Evolutionary conservation across 2,329 filamentous ascomycete species (phyloP).

Genomic region (Clonostachys sp.): DNA sequence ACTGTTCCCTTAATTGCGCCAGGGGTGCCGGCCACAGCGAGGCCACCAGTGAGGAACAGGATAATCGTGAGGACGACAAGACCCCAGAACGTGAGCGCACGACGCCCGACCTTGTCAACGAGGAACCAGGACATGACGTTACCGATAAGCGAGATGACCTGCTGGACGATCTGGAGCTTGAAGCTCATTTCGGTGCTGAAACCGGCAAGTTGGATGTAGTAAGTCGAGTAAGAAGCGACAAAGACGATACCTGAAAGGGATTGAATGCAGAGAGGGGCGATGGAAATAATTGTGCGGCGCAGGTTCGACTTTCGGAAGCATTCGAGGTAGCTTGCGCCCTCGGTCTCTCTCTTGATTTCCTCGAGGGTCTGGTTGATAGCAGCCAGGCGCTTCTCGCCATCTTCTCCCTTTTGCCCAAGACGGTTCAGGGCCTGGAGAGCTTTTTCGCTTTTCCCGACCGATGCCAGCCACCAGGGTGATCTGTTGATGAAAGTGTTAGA

Average conservation of each 20-base stretch:
- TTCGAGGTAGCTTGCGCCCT: slow-evolving; percentile 34
- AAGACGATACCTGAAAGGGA: slow-evolving; percentile 29
- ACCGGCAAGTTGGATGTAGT: slow-evolving; percentile 30
- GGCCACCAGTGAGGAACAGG: slow-evolving; percentile 30
- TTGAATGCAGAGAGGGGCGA: slow-evolving; percentile 35
- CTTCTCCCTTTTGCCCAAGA: slow-evolving; percentile 17
- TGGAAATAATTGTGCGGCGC: slow-evolving; percentile 38
- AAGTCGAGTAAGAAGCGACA: slow-evolving; percentile 30
- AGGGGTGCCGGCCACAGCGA: slow-evolving; percentile 26
- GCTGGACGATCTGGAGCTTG: slow-evolving; percentile 30
- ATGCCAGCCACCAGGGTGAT: slow-evolving; percentile 31
- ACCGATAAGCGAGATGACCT: slow-evolving; percentile 32
- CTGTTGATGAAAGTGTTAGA: background rate
- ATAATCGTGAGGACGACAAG: slow-evolving; percentile 26
- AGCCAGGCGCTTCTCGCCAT: slow-evolving; percentile 19
- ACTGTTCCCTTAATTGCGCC: slow-evolving; percentile 29
- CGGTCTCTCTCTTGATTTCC: slow-evolving; percentile 23
- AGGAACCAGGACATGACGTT: slow-evolving; percentile 36
- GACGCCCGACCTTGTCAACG: slow-evolving; percentile 35
- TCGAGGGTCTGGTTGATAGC: slow-evolving; percentile 22
- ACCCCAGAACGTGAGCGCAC: slow-evolving; percentile 36
- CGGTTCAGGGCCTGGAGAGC: slow-evolving; percentile 25
- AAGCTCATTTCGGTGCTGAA: slow-evolving; percentile 18
- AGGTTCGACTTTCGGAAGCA: slow-evolving; percentile 41
- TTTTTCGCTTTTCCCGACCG: slow-evolving; percentile 21